Evolutionary conservation across 371 early-diverging fungal genomes (phyloP).

Genomic region (Mucor saturninus): DNA sequence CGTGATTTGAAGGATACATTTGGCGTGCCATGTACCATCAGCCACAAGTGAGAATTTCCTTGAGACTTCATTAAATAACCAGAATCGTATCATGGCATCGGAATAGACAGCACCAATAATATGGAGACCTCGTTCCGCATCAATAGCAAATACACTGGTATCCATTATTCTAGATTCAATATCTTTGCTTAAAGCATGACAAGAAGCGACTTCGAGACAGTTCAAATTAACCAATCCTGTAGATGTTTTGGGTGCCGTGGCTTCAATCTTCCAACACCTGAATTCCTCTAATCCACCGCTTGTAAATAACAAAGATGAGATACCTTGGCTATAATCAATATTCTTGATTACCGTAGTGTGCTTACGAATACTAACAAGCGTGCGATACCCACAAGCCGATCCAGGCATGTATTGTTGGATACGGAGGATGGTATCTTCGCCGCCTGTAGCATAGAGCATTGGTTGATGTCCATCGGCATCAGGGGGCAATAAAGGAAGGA

Average conservation of each 20-base stretch:
- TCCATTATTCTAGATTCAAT: constrained; percentile 69
- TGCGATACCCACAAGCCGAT: constrained; percentile 26
- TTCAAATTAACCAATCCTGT: constrained; percentile 27
- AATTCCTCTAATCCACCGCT: constrained; percentile 61
- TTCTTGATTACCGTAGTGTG: constrained; percentile 59
- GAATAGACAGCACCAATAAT: constrained; percentile 64
- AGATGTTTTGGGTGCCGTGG: constrained; percentile 8
- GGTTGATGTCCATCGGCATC: constrained; percentile 10
- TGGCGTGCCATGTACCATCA: constrained; percentile 61
- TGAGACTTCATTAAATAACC: constrained; percentile 59
- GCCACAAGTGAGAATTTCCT: constrained; percentile 55
- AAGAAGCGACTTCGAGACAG: constrained; percentile 59
- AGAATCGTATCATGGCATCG: constrained; percentile 63
- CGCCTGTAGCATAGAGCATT: constrained; percentile 54
- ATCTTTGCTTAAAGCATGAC: constrained; percentile 51
- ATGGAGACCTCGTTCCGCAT: constrained; percentile 46
- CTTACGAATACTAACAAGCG: constrained; percentile 48
- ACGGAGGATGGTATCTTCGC: constrained; percentile 56
- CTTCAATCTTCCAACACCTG: constrained; percentile 58
- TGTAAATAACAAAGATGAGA: constrained; percentile 51
- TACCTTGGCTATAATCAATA: constrained; percentile 40
- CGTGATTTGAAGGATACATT: constrained; percentile 61
- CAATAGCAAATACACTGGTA: constrained; percentile 46
- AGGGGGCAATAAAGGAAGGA: constrained; percentile 10
- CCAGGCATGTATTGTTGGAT: constrained; percentile 51